phyloP scores from a whole-genome alignment of 2,329 filamentous ascomycete genomes.

The Raffaelea arxii region DNA sequence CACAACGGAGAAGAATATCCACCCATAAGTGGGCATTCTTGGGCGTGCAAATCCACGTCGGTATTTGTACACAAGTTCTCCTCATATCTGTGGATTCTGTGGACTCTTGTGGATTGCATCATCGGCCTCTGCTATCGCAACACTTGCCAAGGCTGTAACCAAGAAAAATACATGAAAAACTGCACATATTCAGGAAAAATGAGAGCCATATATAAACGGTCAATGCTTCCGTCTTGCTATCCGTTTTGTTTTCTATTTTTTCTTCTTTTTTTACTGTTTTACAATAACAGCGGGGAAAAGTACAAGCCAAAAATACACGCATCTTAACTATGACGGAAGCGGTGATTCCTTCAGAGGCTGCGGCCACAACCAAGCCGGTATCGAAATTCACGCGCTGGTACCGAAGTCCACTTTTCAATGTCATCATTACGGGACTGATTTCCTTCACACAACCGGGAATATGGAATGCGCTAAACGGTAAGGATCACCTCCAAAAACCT shows the following conservation, averaged over 20 bases:
- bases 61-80: no score
- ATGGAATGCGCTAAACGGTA: conserved; percentile 35
- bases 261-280: neutral
- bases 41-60: no score
- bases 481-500: conserved; percentile 2
- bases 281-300: no score
- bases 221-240: no score
- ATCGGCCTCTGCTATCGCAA: neutral
- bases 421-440: conserved; percentile 31
- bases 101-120: neutral
- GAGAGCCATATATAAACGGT: no score
- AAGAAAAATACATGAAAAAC: neutral
- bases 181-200: neutral
- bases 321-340: neutral
- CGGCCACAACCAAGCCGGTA: conserved; percentile 15
- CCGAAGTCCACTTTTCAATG: conserved; percentile 36
- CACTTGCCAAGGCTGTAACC: neutral
- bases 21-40: no score
- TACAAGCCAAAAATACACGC: no score
- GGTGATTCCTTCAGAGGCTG: neutral
- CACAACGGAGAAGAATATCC: no score
- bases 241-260: neutral
- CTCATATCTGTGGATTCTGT: no score
- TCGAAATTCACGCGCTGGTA: conserved; percentile 26
- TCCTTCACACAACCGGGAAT: conserved; percentile 36